phyloP scores from a whole-genome alignment of 306 rosid species.

The Acacia confusa region DNA sequence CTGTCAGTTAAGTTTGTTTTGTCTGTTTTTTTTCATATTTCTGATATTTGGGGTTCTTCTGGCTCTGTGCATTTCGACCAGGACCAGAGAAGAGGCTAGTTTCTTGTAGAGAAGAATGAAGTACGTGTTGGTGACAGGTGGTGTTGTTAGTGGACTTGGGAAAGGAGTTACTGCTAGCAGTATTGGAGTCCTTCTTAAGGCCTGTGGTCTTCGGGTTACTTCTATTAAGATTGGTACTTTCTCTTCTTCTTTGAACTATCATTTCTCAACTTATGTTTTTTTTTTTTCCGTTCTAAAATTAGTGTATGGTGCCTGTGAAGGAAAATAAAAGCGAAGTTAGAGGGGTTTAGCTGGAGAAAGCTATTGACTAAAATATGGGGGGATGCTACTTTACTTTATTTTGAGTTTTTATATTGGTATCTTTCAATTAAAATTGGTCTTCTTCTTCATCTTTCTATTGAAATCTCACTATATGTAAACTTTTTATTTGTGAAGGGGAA shows the following conservation, averaged over 20 bases:
- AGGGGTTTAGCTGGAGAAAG: not conserved
- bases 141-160: slow-evolving; percentile 94
- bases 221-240: slow-evolving; percentile 81
- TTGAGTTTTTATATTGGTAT: slow-evolving; percentile 53
- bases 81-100: slow-evolving; percentile 40
- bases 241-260: slow-evolving; percentile 5
- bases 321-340: not conserved
- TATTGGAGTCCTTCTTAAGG: slow-evolving; percentile 74
- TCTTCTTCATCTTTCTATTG: not conserved
- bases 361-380: too few relatives aligned
- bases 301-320: not conserved
- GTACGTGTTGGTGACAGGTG: slow-evolving; percentile 91
- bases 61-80: slow-evolving; percentile 40
- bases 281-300: too few relatives aligned
- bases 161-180: slow-evolving; percentile 94
- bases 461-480: not conserved
- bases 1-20: slow-evolving; percentile 26
- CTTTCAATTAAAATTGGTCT: slow-evolving; percentile 55
- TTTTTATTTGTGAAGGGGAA: not conserved
- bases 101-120: slow-evolving; percentile 53
- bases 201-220: slow-evolving; percentile 86
- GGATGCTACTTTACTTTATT: not conserved
- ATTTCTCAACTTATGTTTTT: not conserved
- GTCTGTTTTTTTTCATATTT: slow-evolving; percentile 22
- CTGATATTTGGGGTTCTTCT: slow-evolving; percentile 38